Evolutionary conservation across 176 grass and related monocot genomes (phyloP).

Genomic region (Thalia dealbata): DNA sequence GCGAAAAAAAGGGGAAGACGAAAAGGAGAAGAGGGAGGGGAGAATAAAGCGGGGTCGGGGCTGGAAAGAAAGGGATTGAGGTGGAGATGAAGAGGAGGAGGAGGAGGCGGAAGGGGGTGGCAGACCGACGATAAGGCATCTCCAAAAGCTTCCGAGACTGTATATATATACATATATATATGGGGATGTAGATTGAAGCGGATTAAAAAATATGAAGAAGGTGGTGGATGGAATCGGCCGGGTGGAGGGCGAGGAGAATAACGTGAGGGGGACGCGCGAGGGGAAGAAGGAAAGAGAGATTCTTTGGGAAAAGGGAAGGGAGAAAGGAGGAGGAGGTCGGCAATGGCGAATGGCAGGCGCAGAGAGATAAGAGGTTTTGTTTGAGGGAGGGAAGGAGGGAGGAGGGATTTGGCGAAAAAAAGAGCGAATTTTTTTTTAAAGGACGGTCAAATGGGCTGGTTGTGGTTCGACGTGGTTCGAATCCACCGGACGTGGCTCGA

Average conservation of each 20-base stretch:
- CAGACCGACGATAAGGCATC: constrained; percentile 11
- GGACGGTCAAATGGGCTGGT: neutral
- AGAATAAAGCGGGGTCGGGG: neutral
- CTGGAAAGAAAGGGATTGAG: constrained; percentile 8
- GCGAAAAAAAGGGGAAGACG: neutral
- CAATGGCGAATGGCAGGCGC: neutral
- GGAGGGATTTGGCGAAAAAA: neutral
- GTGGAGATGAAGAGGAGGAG: neutral
- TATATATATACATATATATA: neutral
- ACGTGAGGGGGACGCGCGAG: constrained; percentile 5
- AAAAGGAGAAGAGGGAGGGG: neutral
- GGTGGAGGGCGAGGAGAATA: neutral
- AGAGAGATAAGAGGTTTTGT: neutral
- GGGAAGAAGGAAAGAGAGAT: neutral
- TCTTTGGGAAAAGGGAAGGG: neutral
- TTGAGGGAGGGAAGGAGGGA: too few species aligned
- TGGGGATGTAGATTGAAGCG: neutral
- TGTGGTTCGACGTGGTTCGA: constrained; percentile 1
- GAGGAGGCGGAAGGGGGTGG: neutral
- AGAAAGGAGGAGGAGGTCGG: neutral
- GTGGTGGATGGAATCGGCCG: neutral
- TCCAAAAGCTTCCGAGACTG: neutral
- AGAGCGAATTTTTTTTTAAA: neutral
- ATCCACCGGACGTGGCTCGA: neutral
- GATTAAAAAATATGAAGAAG: neutral